These are phyloP conservation scores for Mycosphaerella sp. DNA, from an alignment of 2,329 filamentous ascomycete genomes.

Conservation along the genomic window DNA sequence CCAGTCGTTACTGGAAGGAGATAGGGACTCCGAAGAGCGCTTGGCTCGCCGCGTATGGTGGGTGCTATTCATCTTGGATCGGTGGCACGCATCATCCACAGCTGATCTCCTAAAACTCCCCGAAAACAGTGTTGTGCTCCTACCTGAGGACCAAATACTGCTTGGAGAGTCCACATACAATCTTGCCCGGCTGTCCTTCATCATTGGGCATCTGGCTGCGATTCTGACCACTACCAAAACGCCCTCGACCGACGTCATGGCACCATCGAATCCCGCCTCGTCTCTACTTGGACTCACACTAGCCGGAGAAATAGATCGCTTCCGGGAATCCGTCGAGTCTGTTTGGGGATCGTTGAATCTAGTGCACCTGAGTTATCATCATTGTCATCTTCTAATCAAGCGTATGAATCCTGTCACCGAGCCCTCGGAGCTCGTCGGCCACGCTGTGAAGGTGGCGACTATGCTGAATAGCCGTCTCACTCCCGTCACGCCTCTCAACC, in stretches of 20 bases:
- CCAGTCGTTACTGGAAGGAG: conserved; percentile 41
- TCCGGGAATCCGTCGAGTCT: conserved; percentile 56
- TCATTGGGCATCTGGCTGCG: conserved; percentile 51
- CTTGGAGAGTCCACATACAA: conserved; percentile 60
- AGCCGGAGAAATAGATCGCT: conserved; percentile 56
- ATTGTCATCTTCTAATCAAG: conserved; percentile 58
- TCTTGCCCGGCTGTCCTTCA: conserved; percentile 56
- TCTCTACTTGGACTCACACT: conserved; percentile 47
- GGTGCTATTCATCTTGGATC: conserved; percentile 63
- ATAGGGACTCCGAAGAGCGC: conserved; percentile 56
- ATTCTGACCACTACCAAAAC: conserved; percentile 43
- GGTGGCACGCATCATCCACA: conserved; percentile 65
- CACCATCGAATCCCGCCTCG: conserved; percentile 37
- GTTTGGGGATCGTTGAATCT: conserved; percentile 50
- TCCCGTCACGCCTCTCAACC: conserved; percentile 56
- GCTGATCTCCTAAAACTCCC: conserved; percentile 58
- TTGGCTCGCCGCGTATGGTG: conserved; percentile 63
- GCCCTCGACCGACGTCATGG: conserved; percentile 40
- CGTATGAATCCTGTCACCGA: conserved; percentile 53
- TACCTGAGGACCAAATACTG: conserved; percentile 53
- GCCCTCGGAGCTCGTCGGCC: conserved; percentile 53
- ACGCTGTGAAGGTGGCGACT: conserved; percentile 53
- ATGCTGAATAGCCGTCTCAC: conserved; percentile 52
- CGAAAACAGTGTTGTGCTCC: conserved; percentile 54
- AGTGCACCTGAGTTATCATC: conserved; percentile 64